A percentile compares a stretch with the other conserved stretches of the same genome.
Conservation (phyloP, 176 grass and related monocot genomes). For the Luzula sylvatica region DNA sequence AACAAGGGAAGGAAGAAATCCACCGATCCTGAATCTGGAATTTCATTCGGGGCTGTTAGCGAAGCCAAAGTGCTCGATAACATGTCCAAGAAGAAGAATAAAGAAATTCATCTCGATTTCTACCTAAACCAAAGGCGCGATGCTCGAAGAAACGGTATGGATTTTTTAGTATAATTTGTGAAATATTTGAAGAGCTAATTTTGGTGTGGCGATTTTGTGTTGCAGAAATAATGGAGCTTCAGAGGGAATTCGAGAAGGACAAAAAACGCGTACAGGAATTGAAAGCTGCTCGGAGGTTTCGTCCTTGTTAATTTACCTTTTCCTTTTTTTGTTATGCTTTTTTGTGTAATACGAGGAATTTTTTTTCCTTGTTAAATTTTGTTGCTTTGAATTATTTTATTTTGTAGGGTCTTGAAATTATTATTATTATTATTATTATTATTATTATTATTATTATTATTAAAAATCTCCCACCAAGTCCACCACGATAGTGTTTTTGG, state of each 20-base stretch:
- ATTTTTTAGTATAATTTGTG: not conserved
- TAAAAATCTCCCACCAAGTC: too few species aligned
- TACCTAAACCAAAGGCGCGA: slow-evolving; percentile 78
- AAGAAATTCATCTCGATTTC: slow-evolving; percentile 61
- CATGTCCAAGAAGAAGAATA: slow-evolving; percentile 73
- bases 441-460: too few species aligned
- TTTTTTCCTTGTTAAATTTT: not conserved
- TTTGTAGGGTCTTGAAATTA: not conserved
- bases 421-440: not conserved
- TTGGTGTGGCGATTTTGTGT: not conserved
- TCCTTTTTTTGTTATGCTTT: not conserved
- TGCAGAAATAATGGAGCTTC: slow-evolving; percentile 83
- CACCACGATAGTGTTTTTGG: too few species aligned
- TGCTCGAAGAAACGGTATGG: slow-evolving; percentile 67
- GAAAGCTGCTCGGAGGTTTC: slow-evolving; percentile 83
- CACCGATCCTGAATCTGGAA: slow-evolving; percentile 83
- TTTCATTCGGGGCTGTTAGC: slow-evolving; percentile 69
- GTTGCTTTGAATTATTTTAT: not conserved
- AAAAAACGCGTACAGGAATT: slow-evolving; percentile 82
- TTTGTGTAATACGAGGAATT: not conserved
- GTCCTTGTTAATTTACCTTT: slow-evolving; percentile 42
- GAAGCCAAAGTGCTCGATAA: slow-evolving; percentile 76
- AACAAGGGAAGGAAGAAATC: slow-evolving; percentile 94
- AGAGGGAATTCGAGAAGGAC: slow-evolving; percentile 87
- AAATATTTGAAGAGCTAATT: slow-evolving; percentile 8